Percentiles rank a stretch among this genome's conserved stretches.
These are phyloP conservation scores for Coemansia sp. DNA, from an alignment of 192 early-diverging fungal species.

Conservation along the genomic window DNA sequence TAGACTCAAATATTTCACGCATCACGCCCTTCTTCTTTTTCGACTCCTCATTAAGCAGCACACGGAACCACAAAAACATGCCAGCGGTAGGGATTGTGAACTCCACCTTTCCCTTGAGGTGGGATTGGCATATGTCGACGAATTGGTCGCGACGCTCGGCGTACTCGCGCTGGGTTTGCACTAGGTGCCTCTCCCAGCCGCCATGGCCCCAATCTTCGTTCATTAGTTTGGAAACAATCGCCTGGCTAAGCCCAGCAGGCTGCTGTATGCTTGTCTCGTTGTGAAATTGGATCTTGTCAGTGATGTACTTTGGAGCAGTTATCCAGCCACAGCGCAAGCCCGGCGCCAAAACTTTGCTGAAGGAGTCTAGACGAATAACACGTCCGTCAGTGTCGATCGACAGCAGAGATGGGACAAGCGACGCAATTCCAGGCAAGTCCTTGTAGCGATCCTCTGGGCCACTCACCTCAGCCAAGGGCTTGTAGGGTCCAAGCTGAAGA, in stretches of 20 bases:
- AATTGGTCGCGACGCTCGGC: constrained; percentile 68
- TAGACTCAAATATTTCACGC: constrained; percentile 61
- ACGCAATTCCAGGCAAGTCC: constrained; percentile 20
- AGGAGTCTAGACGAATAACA: constrained; percentile 88
- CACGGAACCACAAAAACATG: constrained; percentile 90
- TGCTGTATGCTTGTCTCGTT: constrained; percentile 81
- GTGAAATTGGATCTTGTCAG: constrained; percentile 80
- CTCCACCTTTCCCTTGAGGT: constrained; percentile 62
- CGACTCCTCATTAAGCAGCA: constrained; percentile 47
- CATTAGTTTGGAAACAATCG: constrained; percentile 69
- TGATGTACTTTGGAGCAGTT: constrained; percentile 65
- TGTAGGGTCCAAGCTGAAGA: constrained; percentile 65
- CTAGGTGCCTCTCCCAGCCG: constrained; percentile 76
- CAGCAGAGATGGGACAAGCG: constrained; percentile 73
- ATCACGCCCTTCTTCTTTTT: constrained; percentile 55
- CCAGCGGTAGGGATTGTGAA: constrained; percentile 68
- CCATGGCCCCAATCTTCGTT: constrained; percentile 73
- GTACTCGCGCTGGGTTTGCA: constrained; percentile 73
- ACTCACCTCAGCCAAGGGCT: constrained; percentile 1
- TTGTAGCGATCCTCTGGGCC: constrained; percentile 24
- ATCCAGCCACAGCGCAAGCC: constrained; percentile 85
- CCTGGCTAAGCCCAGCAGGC: constrained; percentile 79
- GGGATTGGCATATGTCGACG: constrained; percentile 60
- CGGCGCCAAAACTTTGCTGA: constrained; percentile 89
- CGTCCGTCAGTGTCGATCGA: constrained; percentile 87